A percentile compares a stretch with the other conserved stretches of the same genome.
phyloP scores from a whole-genome alignment of 1,139 yeast genomes.

The Lodderomyces margitis region DNA sequence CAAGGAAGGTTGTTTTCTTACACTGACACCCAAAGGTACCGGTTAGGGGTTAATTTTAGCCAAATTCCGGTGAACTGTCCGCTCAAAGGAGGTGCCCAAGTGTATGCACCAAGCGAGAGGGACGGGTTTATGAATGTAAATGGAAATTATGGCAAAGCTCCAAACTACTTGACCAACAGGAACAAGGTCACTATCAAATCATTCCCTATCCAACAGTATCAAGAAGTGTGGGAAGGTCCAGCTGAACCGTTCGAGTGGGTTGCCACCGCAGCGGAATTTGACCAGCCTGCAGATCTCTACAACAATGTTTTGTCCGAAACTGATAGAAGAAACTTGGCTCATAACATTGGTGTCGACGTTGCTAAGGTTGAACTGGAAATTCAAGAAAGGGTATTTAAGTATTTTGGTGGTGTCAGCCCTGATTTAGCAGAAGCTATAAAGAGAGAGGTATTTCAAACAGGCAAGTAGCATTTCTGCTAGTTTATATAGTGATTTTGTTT shows the following conservation, averaged over 20 bases:
- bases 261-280: constrained; percentile 66
- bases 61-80: constrained; percentile 77
- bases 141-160: constrained; percentile 81
- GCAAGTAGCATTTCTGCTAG: constrained; percentile 27
- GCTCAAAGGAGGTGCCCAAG: constrained; percentile 31
- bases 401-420: constrained; percentile 71
- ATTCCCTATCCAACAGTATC: constrained; percentile 51
- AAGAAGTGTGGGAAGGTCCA: constrained; percentile 86
- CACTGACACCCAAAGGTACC: constrained; percentile 73
- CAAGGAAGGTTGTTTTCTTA: constrained; percentile 84
- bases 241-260: constrained; percentile 90
- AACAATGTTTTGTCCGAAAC: constrained; percentile 67
- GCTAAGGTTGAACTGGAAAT: constrained; percentile 67
- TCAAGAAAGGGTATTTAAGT: constrained; percentile 76
- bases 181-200: constrained; percentile 54
- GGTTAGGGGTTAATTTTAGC: constrained; percentile 65
- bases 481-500: too few species aligned
- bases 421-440: constrained; percentile 60
- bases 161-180: constrained; percentile 69
- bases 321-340: constrained; percentile 73
- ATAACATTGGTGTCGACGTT: constrained; percentile 78
- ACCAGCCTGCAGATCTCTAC: constrained; percentile 65
- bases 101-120: constrained; percentile 64
- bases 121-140: constrained; percentile 85
- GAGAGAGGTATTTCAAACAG: constrained; percentile 57